Evolutionary conservation across 169 alveolate genomes (phyloP), one percentile per base, ranked within the genome.

Genomic region (Plasmodium sp.): DNA sequence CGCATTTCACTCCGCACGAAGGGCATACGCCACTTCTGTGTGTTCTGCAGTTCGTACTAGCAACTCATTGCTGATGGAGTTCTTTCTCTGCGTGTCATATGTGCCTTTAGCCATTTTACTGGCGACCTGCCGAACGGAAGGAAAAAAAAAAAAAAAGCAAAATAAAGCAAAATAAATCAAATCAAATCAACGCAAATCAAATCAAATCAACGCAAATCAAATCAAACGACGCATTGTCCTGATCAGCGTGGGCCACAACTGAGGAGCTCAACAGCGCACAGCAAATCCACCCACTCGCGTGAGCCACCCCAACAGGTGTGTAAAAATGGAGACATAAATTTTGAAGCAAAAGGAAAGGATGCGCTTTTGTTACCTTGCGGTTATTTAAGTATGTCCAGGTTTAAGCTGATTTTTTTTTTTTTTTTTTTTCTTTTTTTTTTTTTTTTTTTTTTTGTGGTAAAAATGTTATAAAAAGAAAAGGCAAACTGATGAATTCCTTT

Each of bases 91-190:
- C 9, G 81, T n/a, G 4, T 56, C 84, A 74, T 77, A 6, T 73
- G 43, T 75, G 51, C 93, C 51, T 36, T 51, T 85, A 45, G 45
- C 43, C 93, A 85, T 85, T 85, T 85, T 77, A 39, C 12, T n/a
- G 54, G 22, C 33, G 62, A 34, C 81, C 81, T 74, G 81, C 77
- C 36, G 54, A 84, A 1, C 36, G n/a, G 22, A 84, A 33, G 34
- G 54, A 34, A 56, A 18, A 22, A 36, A 33, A 43, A 83, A 14
- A 83, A 36, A 27, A 31, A 39, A 18, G 45, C 3, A 83, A 34
- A 81, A 22, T 7, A 81, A 81, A 48, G 36, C 6, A 27, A 16
- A 81, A 51, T 51, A 48, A 41, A 18, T 33, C 3, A 48, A n/a
- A n/a, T n/a, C n/a, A n/a, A 39, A 7, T 2, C 9, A 10, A 77